Conservation (phyloP, 768 basidiomycete species). For the Russula ochroleuca region DNA sequence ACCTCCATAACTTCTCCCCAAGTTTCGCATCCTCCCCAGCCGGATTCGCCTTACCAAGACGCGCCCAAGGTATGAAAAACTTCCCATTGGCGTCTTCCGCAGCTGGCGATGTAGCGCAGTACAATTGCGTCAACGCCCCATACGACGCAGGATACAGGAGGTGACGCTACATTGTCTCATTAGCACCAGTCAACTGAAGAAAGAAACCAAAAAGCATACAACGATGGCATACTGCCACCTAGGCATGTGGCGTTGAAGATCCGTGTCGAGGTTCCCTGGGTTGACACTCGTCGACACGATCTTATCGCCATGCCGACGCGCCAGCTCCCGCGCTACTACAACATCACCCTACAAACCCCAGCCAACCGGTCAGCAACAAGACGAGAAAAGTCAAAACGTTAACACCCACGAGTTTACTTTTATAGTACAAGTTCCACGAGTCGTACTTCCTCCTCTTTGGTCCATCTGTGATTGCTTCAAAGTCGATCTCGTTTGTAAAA, state of each 20-base stretch:
- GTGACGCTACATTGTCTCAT: neutral
- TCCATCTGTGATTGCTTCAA: constrained; percentile 36
- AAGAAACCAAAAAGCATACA: neutral
- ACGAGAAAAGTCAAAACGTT: neutral
- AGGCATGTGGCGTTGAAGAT: constrained; percentile 15
- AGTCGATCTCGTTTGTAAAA: constrained; percentile 36
- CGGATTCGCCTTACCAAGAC: constrained; percentile 24
- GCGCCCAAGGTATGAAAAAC: constrained; percentile 35
- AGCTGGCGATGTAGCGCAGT: constrained; percentile 42
- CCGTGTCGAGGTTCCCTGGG: constrained; percentile 32
- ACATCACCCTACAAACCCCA: constrained; percentile 36
- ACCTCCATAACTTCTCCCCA: constrained; percentile 33
- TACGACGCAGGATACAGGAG: constrained; percentile 12
- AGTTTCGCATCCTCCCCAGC: constrained; percentile 29
- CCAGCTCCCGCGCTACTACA: constrained; percentile 44
- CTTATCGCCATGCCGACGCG: constrained; percentile 43
- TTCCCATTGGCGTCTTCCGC: constrained; percentile 38
- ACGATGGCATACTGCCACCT: neutral
- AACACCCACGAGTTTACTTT: constrained; percentile 45
- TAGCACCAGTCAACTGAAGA: neutral
- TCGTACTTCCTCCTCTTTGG: constrained; percentile 27
- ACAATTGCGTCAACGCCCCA: constrained; percentile 45
- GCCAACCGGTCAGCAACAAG: neutral
- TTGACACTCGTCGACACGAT: constrained; percentile 46
- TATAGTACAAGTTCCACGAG: constrained; percentile 28